Conservation (phyloP, 2,329 filamentous ascomycete species). For the Rugonectria rugulosa region DNA sequence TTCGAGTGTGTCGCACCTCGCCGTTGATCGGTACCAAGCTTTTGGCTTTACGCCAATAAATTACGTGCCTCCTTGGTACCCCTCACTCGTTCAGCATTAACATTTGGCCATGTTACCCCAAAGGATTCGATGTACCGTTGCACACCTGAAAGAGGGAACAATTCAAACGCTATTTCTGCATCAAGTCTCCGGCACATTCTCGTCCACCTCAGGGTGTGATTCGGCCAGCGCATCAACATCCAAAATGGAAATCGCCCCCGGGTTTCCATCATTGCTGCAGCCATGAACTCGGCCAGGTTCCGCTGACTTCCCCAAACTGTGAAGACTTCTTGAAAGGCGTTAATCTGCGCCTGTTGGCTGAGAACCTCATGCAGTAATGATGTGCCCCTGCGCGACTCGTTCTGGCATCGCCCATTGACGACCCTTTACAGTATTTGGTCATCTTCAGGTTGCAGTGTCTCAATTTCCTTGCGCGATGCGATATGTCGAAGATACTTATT, state of each 20-base stretch:
- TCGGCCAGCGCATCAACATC: not conserved
- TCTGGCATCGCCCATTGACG: not conserved
- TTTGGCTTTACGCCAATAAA: slow-evolving; percentile 9
- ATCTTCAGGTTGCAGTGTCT: not conserved
- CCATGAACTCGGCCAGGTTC: slow-evolving; percentile 29
- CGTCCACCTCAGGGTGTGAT: slow-evolving; percentile 16
- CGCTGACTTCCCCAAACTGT: slow-evolving; percentile 19
- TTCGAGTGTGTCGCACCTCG: slow-evolving; percentile 16
- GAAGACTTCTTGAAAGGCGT: not conserved
- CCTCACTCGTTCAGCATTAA: not conserved
- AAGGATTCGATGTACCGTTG: slow-evolving; percentile 8
- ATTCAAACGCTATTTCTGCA: slow-evolving; percentile 24
- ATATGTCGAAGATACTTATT: too few relatives aligned
- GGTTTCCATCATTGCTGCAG: slow-evolving; percentile 11
- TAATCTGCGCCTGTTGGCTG: slow-evolving; percentile 17
- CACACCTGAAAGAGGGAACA: slow-evolving; percentile 1
- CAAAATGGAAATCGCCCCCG: slow-evolving; percentile 4
- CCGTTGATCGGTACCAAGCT: slow-evolving; percentile 7
- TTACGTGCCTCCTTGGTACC: slow-evolving; percentile 11
- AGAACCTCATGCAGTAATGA: slow-evolving; percentile 14
- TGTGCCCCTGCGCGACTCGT: slow-evolving; percentile 2
- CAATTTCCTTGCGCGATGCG: not conserved
- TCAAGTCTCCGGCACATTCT: slow-evolving; percentile 29
- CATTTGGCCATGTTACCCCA: slow-evolving; percentile 1
- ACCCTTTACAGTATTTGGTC: not conserved